Conservation (phyloP, 148 eudicot genomes). For the Salicornia ramosissima region DNA sequence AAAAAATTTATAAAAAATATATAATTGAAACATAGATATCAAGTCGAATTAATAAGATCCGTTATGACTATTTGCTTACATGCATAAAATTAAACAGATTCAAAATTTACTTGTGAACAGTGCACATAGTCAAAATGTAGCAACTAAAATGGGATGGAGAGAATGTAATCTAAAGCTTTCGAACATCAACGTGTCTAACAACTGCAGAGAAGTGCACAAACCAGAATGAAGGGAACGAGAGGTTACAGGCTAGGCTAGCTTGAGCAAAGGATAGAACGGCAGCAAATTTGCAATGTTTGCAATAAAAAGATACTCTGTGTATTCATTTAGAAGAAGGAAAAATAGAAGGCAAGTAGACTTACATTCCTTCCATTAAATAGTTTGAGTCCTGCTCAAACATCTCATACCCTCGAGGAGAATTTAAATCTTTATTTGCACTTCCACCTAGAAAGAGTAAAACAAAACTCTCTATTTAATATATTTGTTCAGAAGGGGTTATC, state of each 20-base stretch:
- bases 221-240: not conserved
- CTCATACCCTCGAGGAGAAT: conserved; percentile 26
- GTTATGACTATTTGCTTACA: too few species aligned
- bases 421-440: conserved; percentile 18
- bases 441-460: conserved; percentile 13
- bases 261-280: not conserved
- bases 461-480: not conserved
- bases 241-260: not conserved
- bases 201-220: not conserved
- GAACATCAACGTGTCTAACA: not conserved
- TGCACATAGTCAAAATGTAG: too few species aligned
- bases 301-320: not conserved
- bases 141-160: too few species aligned
- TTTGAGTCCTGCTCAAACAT: conserved; percentile 22
- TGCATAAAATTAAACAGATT: too few species aligned
- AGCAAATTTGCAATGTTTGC: not conserved
- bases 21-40: too few species aligned
- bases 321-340: too few species aligned
- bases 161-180: not conserved
- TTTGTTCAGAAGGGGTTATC: not conserved
- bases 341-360: conserved; percentile 21
- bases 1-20: too few species aligned
- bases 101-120: too few species aligned
- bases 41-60: too few species aligned
- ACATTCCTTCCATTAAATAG: conserved; percentile 42